Evolutionary conservation across 306 rosid species (phyloP), one percentile per base, ranked within the genome.

Genomic region (Astragalus glycyphyllos): DNA sequence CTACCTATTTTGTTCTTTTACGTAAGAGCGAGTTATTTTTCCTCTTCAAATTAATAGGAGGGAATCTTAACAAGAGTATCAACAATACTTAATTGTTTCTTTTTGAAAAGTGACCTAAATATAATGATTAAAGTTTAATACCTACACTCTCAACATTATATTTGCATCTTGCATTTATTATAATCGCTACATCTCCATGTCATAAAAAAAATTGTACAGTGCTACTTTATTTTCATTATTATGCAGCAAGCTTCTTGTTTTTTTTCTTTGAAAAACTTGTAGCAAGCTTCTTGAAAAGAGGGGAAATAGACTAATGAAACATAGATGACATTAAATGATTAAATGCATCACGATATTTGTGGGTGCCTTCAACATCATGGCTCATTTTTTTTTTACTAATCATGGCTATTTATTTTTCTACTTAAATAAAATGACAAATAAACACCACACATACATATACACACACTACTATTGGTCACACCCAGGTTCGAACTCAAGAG

Each of bases 291-390:
- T 1, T 7, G 31, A 13, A 66, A 14, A 31, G 12, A 47, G 1
- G 5, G 14, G 14, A 47, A 48, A 32, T n/a, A 26, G 56, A 41
- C 55, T 4, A 46, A 26, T 45, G 32, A 23, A 56, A 32, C 60
- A 40, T 41, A 48, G 4, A 46, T 9, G n/a, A 53, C 59, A 29
- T 29, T 26, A 45, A 13, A 45, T 45, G 41, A 29, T 29, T 26
- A 45, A 13, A 45, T 45, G 41, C 41, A 44, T 12, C 53, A 62
- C 37, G 7, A 3, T 23, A 26, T 20, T 8, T 34, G 37, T 41
- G 69, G 67, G 15, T 17, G 15, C 10, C 67, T 34, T 60, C 67
- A 8, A 40, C 40, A 61, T 61, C 50, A 40, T 10, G 26, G 62
- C 11, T 58, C 46, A 34, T 34, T 34, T 9, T 5, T 34, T 20